Conservation (phyloP, 2,329 filamentous ascomycete genomes). For the Hawksworthiomyces lignivorus region DNA sequence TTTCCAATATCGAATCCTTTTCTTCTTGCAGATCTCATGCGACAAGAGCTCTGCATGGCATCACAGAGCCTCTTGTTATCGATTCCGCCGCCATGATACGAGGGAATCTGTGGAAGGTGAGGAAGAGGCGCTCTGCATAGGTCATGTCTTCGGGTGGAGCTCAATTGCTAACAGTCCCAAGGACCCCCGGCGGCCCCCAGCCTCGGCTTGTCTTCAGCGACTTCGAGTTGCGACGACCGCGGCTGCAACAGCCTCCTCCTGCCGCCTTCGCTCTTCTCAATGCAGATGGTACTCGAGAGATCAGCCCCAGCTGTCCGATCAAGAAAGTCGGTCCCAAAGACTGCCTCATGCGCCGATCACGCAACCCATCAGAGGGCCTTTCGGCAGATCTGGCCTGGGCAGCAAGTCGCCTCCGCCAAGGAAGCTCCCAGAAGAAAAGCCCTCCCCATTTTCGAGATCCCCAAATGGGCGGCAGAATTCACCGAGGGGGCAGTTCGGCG, state of each 20-base stretch:
- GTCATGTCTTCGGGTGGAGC: too few relatives aligned
- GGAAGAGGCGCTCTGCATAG: neutral
- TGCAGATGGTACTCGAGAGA: slow-evolving; percentile 6
- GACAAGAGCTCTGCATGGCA: neutral
- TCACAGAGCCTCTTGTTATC: neutral
- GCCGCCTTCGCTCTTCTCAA: neutral
- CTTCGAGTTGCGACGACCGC: neutral
- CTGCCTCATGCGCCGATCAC: too few relatives aligned
- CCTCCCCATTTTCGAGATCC: too few relatives aligned
- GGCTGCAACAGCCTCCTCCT: neutral
- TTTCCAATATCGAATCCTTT: neutral
- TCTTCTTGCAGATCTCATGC: neutral
- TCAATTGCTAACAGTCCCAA: neutral
- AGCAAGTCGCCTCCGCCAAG: too few relatives aligned
- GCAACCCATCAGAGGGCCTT: too few relatives aligned
- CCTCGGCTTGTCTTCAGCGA: neutral
- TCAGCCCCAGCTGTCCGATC: neutral
- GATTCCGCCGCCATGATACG: slow-evolving; percentile 11
- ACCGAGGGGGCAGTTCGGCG: too few relatives aligned
- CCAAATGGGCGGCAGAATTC: too few relatives aligned
- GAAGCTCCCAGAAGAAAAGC: too few relatives aligned
- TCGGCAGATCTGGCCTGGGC: too few relatives aligned
- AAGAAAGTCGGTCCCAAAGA: too few relatives aligned
- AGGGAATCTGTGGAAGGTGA: slow-evolving; percentile 9
- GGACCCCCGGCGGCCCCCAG: slow-evolving; percentile 4